These are phyloP conservation scores for Hortiboletus campestris DNA, from an alignment of 768 basidiomycete genomes.

Conservation along the genomic window DNA sequence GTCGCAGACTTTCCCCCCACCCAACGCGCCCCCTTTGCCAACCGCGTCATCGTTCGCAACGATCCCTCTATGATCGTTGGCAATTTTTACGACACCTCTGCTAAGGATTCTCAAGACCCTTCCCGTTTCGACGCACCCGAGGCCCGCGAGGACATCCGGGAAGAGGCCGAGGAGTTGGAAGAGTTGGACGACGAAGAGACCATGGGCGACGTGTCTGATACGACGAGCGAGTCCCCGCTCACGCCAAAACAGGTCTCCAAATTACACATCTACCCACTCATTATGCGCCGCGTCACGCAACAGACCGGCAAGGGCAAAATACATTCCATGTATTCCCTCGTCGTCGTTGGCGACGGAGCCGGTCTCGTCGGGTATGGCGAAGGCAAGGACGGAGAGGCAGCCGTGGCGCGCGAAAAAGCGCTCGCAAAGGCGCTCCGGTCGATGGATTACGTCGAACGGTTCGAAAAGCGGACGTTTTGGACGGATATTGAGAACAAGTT, in stretches of 20 bases:
- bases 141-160: constrained; percentile 6
- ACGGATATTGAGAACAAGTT: constrained; percentile 84
- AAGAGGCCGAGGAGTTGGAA: constrained; percentile 16
- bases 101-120: constrained; percentile 5
- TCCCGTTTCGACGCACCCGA: neutral
- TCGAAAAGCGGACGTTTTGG: constrained; percentile 94
- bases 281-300: constrained; percentile 64
- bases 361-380: constrained; percentile 83
- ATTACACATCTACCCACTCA: constrained; percentile 41
- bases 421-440: constrained; percentile 70
- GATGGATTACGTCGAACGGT: constrained; percentile 93
- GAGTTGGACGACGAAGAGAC: constrained; percentile 22
- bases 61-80: constrained; percentile 64
- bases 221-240: constrained; percentile 18
- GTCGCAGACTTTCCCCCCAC: constrained; percentile 52
- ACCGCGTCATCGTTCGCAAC: constrained; percentile 66
- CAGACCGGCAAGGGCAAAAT: constrained; percentile 96
- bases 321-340: constrained; percentile 55
- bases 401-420: constrained; percentile 57
- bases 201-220: constrained; percentile 13
- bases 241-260: constrained; percentile 25
- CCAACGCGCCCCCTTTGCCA: constrained; percentile 51
- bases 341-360: constrained; percentile 79
- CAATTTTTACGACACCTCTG: constrained; percentile 24
- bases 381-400: constrained; percentile 64